A percentile compares a stretch with the other conserved stretches of the same genome.
phyloP scores from a whole-genome alignment of 208 protist genomes.

The Endotrypanum monterogeii region DNA sequence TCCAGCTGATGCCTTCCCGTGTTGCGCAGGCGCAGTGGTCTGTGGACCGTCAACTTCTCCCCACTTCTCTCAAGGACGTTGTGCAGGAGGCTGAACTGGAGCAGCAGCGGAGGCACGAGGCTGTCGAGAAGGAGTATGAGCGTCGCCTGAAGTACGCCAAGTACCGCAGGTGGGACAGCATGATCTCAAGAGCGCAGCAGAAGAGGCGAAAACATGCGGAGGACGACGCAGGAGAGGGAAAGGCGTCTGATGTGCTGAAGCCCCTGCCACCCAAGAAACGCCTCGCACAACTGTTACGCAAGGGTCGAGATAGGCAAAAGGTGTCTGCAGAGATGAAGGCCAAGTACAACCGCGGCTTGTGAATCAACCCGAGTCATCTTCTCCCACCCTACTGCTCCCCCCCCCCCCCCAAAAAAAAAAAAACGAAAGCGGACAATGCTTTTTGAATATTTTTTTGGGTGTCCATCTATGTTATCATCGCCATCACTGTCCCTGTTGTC shows the following conservation, averaged over 20 bases:
- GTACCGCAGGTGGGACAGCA: conserved; percentile 84
- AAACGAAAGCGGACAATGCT: no score
- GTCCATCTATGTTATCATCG: neutral
- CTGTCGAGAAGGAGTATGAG: conserved; percentile 71
- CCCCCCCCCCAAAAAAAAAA: neutral
- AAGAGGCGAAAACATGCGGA: conserved; percentile 34
- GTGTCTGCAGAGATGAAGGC: conserved; percentile 47
- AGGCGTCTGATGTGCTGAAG: conserved; percentile 23
- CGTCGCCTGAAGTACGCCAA: conserved; percentile 54
- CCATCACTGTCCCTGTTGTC: neutral
- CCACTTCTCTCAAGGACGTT: conserved; percentile 61
- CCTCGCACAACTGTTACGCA: conserved; percentile 69
- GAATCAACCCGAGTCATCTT: conserved; percentile 12
- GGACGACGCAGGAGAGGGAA: conserved; percentile 5
- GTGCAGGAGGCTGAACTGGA: conserved; percentile 65
- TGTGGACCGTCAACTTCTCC: conserved; percentile 76
- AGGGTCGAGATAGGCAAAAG: conserved; percentile 55
- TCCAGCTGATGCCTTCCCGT: conserved; percentile 69
- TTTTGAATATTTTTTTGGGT: neutral
- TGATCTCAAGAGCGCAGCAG: conserved; percentile 68
- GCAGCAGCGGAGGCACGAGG: conserved; percentile 48
- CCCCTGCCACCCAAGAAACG: conserved; percentile 63
- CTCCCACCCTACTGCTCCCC: no score
- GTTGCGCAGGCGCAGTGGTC: conserved; percentile 65
- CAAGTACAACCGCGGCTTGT: conserved; percentile 65